These are phyloP conservation scores for Talaromyces rugulosus DNA, from an alignment of 2,329 filamentous ascomycete species.

Conservation along the genomic window DNA sequence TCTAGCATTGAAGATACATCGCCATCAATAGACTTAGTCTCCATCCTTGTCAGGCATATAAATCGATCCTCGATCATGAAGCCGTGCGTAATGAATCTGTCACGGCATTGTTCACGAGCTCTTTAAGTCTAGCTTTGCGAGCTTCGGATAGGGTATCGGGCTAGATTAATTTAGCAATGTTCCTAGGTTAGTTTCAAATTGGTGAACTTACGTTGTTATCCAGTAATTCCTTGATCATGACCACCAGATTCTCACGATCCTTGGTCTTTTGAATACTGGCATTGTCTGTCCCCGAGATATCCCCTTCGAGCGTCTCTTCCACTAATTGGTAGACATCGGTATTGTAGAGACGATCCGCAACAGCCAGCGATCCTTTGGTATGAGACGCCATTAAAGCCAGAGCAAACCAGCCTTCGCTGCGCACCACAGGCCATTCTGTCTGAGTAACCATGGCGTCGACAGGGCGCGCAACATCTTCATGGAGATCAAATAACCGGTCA, in stretches of 20 bases:
- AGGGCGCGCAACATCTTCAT: conserved; percentile 34
- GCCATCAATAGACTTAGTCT: neutral
- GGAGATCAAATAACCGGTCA: conserved; percentile 30
- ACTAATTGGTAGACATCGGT: conserved; percentile 31
- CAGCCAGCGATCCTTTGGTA: conserved; percentile 27
- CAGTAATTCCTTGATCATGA: conserved; percentile 37
- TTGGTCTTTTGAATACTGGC: conserved; percentile 27
- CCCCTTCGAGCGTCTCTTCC: conserved; percentile 25
- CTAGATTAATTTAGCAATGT: conserved; percentile 18
- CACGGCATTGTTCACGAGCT: conserved; percentile 24
- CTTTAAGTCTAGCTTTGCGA: conserved; percentile 25
- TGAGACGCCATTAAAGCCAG: conserved; percentile 43
- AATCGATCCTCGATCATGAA: neutral
- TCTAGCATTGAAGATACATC: neutral
- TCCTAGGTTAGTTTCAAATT: neutral
- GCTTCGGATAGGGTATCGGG: conserved; percentile 23
- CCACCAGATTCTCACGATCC: conserved; percentile 38
- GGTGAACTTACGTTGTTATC: conserved; percentile 32
- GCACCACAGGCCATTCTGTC: conserved; percentile 45
- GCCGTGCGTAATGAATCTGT: conserved; percentile 3
- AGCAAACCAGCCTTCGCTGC: conserved; percentile 48
- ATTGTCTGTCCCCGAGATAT: conserved; percentile 20
- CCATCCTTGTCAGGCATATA: neutral
- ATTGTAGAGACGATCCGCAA: conserved; percentile 32
- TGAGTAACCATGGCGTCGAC: conserved; percentile 43